Evolutionary conservation across 768 basidiomycete species (phyloP), one percentile per base, ranked within the genome.

Genomic region (Dictyophora rubrovolvata): DNA sequence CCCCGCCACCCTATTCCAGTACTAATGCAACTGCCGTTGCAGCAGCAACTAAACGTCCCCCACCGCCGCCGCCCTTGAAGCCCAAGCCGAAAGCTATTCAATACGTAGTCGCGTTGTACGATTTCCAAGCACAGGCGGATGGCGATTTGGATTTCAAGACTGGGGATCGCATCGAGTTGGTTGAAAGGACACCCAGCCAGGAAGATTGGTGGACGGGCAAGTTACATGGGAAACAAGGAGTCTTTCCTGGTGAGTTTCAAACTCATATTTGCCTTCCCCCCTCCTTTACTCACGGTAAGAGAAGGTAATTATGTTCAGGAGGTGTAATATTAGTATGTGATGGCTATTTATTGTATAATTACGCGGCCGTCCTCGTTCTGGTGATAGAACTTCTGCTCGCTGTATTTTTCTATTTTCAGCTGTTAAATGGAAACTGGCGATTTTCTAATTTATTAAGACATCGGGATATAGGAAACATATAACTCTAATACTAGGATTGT

Each of bases 201-300:
- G 91, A 98, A 68, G 94, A 98, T 68, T 97, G 94, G 94, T 98
- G 95, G 95, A 96, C 93, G 23, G 94, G 95, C 7, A 79, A 81
- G 66, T 55, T 95, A 64, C 84, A 90, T 63, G 93, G 93, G 7
- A 69, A 70, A 62, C 82, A 90, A 69, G 94, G 94, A 8, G 87
- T 93, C 16, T 97, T 97, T 73, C 95, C 94, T 57, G 90, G 89
- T 81, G 73, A 69, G 71, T 73, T 9, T n/a, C 35, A 22, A 42
- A 10, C 54, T n/a, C 7, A 28, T 18, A 22, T 28, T 47, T 20
- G 7, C 28, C 28, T 7, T 1, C 12, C 50, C 46, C 42, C 16
- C 18, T 20, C 46, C n/a, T 48, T 35, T 20, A 54, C 35, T 22
- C 6, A 48, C 53, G 18, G 34, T 48, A 69, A 33, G 23, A 48